phyloP scores from a whole-genome alignment of 2,329 filamentous ascomycete genomes.

The Penicillium sp. region DNA sequence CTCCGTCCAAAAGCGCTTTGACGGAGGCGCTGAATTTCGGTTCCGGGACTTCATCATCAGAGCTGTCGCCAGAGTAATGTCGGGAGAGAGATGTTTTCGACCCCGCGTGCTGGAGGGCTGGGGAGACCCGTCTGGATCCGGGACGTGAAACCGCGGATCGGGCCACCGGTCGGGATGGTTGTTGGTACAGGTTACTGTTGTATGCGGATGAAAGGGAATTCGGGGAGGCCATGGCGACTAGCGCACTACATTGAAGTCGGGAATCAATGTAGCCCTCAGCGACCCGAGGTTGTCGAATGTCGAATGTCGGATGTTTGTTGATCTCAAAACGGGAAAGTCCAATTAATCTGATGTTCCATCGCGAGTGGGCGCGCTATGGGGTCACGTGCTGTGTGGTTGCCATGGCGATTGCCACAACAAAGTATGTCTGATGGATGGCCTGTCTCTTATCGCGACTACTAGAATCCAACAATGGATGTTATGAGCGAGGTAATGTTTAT shows the following conservation, averaged over 20 bases:
- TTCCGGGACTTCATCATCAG: slow-evolving; percentile 88
- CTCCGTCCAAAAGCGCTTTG: slow-evolving; percentile 71
- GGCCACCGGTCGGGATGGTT: slow-evolving; percentile 38
- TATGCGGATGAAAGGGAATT: slow-evolving; percentile 39
- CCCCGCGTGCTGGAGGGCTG: slow-evolving; percentile 24
- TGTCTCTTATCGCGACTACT: background rate
- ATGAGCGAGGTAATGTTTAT: background rate
- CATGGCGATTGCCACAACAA: slow-evolving; percentile 22
- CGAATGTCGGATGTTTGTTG: slow-evolving; percentile 27
- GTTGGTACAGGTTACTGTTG: slow-evolving; percentile 36
- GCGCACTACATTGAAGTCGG: slow-evolving; percentile 28
- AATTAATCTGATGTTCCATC: slow-evolving; percentile 17
- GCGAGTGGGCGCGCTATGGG: slow-evolving; percentile 8
- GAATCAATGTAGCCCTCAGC: slow-evolving; percentile 24
- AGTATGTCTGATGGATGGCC: slow-evolving; percentile 7
- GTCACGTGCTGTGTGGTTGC: slow-evolving; percentile 21
- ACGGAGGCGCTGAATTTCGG: slow-evolving; percentile 92
- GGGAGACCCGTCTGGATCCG: slow-evolving; percentile 34
- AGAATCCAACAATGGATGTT: background rate
- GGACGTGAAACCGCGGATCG: slow-evolving; percentile 38
- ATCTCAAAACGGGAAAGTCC: slow-evolving; percentile 12
- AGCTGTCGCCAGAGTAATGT: slow-evolving; percentile 69
- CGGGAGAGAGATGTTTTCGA: slow-evolving; percentile 24
- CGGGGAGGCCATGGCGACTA: slow-evolving; percentile 36
- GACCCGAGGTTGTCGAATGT: slow-evolving; percentile 22